Evolutionary conservation across 768 basidiomycete genomes (phyloP), one percentile per base, ranked within the genome.

Genomic region (Suillus lakei): DNA sequence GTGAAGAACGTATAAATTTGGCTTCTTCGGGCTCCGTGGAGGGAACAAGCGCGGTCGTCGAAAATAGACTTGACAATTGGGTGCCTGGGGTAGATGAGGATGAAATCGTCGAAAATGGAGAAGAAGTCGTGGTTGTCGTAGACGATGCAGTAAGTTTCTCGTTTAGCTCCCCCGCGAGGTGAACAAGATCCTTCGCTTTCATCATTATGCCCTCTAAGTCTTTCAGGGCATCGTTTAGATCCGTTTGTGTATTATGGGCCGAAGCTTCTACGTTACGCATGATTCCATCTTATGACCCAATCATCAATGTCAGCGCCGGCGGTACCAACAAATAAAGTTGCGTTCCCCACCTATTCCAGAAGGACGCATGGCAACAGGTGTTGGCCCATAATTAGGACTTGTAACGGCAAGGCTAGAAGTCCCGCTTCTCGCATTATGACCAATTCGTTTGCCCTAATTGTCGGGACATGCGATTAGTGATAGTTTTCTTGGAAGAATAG

Each of bases 121-220:
- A 38, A 59, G 34, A 38, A 16, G 48, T 36, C 26, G 69, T 61
- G 8, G 68, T 63, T 16, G 62, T 66, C 43, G 66, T 67, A 9
- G 79, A 73, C 12, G 79, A 73, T 0, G 85, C 84, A 8, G 90
- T 89, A 30, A 98, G 82, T 67, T 88, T 92, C 64, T 92, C 88
- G 72, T 94, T 96, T 67, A 99, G 85, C 43, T 96, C 91, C 60
- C 89, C 90, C 3, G 97, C 96, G 28, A 98, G 84, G 36, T 86
- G 86, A 64, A 96, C 96, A 89, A 99, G 97, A 69, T 96, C 95
- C 68, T 88, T 91, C 1, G 96, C 95, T 73, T 96, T 93, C 56
- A 90, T 82, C 91, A 93, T 96, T 54, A 99, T 79, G 0, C 91
- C 91, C 73, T 98, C 95, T 39, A 99, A 84, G 72, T 99, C 98